Conservation (phyloP, 2,329 filamentous ascomycete genomes). For the Curvularia spicifera region DNA sequence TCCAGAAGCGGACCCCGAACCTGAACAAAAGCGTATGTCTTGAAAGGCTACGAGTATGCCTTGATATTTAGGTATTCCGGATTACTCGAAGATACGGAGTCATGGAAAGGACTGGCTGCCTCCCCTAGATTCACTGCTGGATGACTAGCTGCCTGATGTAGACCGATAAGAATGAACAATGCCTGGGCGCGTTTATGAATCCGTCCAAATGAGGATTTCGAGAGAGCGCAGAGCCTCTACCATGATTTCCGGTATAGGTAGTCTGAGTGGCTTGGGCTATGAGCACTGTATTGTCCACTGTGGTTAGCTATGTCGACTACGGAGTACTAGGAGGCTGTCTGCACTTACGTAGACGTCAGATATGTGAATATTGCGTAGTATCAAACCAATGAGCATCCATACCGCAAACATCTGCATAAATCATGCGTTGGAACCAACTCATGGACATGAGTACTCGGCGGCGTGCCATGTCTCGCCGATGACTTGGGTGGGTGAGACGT, state of each 20-base stretch:
- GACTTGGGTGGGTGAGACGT: slow-evolving; percentile 25
- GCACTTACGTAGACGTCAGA: not conserved
- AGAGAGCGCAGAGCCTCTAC: not conserved
- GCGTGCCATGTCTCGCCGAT: slow-evolving; percentile 25
- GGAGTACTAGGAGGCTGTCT: not conserved
- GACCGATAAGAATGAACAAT: not conserved
- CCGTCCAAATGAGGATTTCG: not conserved
- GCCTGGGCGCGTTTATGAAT: not conserved
- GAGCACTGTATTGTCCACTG: not conserved
- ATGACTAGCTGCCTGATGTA: not conserved
- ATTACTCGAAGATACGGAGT: not conserved
- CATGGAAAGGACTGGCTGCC: not conserved
- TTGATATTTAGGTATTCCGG: too few relatives aligned
- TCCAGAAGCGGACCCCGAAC: not conserved
- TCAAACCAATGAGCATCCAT: not conserved
- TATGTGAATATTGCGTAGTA: not conserved
- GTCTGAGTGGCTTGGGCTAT: not conserved
- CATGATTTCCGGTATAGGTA: not conserved
- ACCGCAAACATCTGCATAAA: not conserved
- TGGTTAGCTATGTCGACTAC: not conserved
- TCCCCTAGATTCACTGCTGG: not conserved
- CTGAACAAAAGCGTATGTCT: not conserved
- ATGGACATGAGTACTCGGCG: slow-evolving; percentile 15
- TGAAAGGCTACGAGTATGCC: too few relatives aligned
- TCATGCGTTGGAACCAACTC: slow-evolving; percentile 1